Evolutionary conservation across 176 grass and related monocot species (phyloP).

Genomic region (Eragrostis curvula): DNA sequence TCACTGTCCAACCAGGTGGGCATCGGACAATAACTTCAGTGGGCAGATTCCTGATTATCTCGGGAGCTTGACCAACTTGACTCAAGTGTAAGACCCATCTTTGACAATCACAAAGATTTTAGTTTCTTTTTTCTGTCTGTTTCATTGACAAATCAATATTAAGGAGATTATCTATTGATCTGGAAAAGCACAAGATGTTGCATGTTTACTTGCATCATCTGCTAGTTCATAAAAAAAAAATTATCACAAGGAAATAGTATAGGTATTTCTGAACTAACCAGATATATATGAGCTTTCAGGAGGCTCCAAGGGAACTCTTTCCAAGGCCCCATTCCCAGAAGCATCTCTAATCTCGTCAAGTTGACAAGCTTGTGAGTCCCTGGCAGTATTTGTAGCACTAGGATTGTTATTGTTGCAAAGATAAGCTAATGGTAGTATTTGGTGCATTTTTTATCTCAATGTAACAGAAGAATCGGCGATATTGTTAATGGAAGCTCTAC

Average conservation of each 20-base stretch:
- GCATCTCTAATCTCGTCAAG: constrained; percentile 67
- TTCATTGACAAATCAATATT: constrained; percentile 4
- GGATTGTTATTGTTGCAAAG: background rate
- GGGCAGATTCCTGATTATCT: constrained; percentile 78
- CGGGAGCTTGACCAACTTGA: constrained; percentile 60
- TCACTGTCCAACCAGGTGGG: constrained; percentile 53
- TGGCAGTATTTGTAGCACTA: constrained; percentile 8
- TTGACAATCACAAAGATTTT: background rate
- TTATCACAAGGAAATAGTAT: background rate
- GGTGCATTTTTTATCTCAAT: constrained; percentile 18
- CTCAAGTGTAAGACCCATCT: constrained; percentile 57
- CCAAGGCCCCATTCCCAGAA: constrained; percentile 80
- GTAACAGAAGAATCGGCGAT: constrained; percentile 70
- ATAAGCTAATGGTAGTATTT: constrained; percentile 29
- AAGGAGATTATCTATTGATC: constrained; percentile 2
- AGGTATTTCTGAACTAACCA: background rate
- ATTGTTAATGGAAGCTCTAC: constrained; percentile 75
- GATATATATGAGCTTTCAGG: constrained; percentile 55
- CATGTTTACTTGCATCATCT: background rate
- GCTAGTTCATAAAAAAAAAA: background rate
- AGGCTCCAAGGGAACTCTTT: constrained; percentile 91
- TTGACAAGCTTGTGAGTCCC: constrained; percentile 70
- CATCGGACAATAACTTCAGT: constrained; percentile 72
- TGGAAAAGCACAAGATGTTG: background rate
- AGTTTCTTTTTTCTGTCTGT: background rate